Evolutionary conservation across 345 rosid genomes (phyloP).

Genomic region (Lumnitzera racemosa): DNA sequence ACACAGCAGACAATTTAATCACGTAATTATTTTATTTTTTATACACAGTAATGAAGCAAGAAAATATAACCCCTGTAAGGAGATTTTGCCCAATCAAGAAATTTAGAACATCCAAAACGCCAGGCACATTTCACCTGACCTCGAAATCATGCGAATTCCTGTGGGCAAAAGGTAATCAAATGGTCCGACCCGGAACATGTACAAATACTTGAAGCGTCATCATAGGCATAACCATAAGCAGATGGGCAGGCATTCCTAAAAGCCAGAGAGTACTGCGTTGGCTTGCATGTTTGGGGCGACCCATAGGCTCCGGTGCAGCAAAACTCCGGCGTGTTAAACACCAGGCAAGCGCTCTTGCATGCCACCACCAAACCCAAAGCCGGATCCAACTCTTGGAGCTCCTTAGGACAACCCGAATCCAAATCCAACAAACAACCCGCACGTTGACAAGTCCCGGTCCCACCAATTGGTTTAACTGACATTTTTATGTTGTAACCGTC

Average conservation of each 20-base stretch:
- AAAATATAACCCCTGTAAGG: too few species aligned
- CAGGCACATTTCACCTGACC: too few species aligned
- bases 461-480: conserved; percentile 53
- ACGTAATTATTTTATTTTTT: too few species aligned
- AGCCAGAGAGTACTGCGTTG: conserved; percentile 59
- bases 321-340: conserved; percentile 61
- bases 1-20: too few species aligned
- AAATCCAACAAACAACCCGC: conserved; percentile 78
- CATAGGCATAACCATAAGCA: conserved; percentile 91
- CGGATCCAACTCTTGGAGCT: conserved; percentile 33
- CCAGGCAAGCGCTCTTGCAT: conserved; percentile 81
- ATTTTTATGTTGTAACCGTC: conserved; percentile 83
- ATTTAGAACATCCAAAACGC: too few species aligned
- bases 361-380: conserved; percentile 47
- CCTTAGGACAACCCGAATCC: conserved; percentile 50
- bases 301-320: conserved; percentile 75
- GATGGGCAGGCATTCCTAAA: conserved; percentile 82
- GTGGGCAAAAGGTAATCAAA: conserved; percentile 71
- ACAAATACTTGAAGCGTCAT: conserved; percentile 74
- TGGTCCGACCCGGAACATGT: conserved; percentile 75
- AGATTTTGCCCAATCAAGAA: too few species aligned
- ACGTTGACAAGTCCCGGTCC: conserved; percentile 60
- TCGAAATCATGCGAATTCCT: background rate
- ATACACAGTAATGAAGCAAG: too few species aligned
- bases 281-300: conserved; percentile 70